Evolutionary conservation across 208 protist species (phyloP), one percentile per base, ranked within the genome.

Genomic region (Ichthyophonus hoferi): DNA sequence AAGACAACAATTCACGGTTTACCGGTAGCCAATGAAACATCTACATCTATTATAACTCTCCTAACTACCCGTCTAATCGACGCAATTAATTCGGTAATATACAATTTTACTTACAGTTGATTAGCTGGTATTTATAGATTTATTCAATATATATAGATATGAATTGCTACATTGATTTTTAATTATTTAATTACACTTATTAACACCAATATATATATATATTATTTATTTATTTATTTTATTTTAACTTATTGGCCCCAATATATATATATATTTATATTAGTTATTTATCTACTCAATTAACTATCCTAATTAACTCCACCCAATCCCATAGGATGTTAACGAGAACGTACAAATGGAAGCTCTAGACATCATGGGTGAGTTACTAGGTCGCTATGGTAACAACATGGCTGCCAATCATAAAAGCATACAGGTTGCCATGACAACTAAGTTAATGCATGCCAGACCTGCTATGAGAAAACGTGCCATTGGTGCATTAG

Each of bases 361-460:
- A 43, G 85, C 87, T 76, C 77, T 96, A 1, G 94, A 96, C 83
- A 92, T 96, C 41, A 58, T 95, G 12, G 90, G 89, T 79, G 93
- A 96, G 78, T 77, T 96, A 17, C 89, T 96, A 24, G 43, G 40
- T 37, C 89, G 89, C 33, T 96, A 94, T 76, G 93, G 94, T n/a
- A 42, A 76, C 40, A 38, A 88, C 34, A 83, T 96, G 79, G 34
- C 35, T 0, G 12, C 38, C 12, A 39, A 94, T 50, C 93, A 95
- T 38, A 90, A 92, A 14, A 40, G 77, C 14, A 89, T 96, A n/a
- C 93, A 95, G 90, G 89, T 86, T n/a, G 83, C 90, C 37, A 88
- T 96, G 31, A 34, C 93, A 33, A 89, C 87, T 12, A 84, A 93
- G 42, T 90, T 96, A 3, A 82, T 40, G 33, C 93, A 93, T 31